Evolutionary conservation across 257 asterid species (phyloP).

Genomic region (Eucommia ulmoides): DNA sequence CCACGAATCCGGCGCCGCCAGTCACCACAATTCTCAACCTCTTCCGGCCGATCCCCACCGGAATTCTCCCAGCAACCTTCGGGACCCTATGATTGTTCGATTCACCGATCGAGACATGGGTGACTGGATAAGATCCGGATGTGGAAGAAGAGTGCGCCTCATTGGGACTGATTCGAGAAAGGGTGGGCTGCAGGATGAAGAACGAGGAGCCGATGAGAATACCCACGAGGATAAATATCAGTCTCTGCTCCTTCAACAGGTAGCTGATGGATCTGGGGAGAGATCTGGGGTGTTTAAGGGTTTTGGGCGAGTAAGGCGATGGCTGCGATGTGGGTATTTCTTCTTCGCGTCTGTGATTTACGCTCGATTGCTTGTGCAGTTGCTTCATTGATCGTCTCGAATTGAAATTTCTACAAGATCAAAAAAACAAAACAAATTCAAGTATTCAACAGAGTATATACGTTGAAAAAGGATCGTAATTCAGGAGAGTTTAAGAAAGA

Average conservation of each 20-base stretch:
- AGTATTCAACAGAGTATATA: not conserved
- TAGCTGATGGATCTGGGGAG: slow-evolving; percentile 68
- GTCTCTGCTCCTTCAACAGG: slow-evolving; percentile 75
- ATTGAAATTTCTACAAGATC: not conserved
- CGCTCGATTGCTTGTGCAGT: slow-evolving; percentile 42
- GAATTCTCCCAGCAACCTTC: slow-evolving; percentile 19
- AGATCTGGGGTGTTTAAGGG: slow-evolving; percentile 63
- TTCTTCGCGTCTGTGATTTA: slow-evolving; percentile 42
- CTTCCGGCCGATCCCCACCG: slow-evolving; percentile 20
- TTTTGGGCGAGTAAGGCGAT: slow-evolving; percentile 67
- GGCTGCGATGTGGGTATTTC: slow-evolving; percentile 31
- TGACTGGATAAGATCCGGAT: slow-evolving; percentile 13
- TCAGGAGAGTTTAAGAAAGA: not conserved
- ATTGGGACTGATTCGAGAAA: slow-evolving; percentile 23
- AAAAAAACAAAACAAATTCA: not conserved
- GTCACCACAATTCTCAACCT: slow-evolving; percentile 29
- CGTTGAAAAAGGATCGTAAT: not conserved
- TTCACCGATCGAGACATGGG: not conserved
- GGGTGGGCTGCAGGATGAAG: slow-evolving; percentile 58
- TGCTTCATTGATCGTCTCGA: slow-evolving; percentile 50
- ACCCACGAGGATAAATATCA: slow-evolving; percentile 66
- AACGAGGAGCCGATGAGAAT: slow-evolving; percentile 65
- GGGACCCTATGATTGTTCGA: slow-evolving; percentile 3
- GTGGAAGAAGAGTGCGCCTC: slow-evolving; percentile 16
- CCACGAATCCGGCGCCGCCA: slow-evolving; percentile 35